Base-by-base conservation (phyloP, 495 filamentous ascomycete genomes). In the Penicillium desertorum region DNA sequence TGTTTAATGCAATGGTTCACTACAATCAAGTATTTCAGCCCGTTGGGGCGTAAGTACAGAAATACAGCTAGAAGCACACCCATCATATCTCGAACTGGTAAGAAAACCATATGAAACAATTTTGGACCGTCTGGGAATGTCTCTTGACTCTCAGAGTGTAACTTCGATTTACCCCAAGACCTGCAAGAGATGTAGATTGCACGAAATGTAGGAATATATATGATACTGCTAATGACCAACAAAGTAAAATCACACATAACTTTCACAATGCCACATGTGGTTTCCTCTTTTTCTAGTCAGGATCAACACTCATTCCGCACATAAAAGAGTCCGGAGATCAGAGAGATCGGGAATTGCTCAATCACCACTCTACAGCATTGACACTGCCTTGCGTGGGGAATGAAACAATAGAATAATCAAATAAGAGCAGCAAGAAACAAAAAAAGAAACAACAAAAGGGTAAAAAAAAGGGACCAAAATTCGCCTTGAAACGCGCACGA, bases 401-500 rank as follows among this genome's bases (percentile, higher is more conserved):
- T 36, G 36, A 56, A 39, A 59, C 12, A 52, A 34, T 48, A 41
- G 32, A 45, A 17, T n/a, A 17, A 39, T 39, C 36, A 17, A 39
- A 39, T 39, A 39, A 9, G 3, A 45, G n/a, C 16, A 55, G 27
- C 44, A 49, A 41, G 41, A 54, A 12, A 46, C 12, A 29, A 57
- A 6, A 25, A 29, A 29, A 27, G 25, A 27, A 27, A 27, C 2
- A 27, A 27, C 0, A 29, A 29, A 29, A 29, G 6, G 43, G 22
- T 4, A 30, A 61, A 50, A 30, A 60, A 60, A 54, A 36, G 2
- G 7, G 36, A 52, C 62, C 63, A 60, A 47, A 42, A 59, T 62
- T 62, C 64, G 62, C 62, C 64, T 34, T 52, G 44, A 56, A 58
- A 62, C 57, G 23, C 55, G 47, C 56, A 34, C 41, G 25, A 50